A percentile compares a stretch with the other conserved stretches of the same genome.
Evolutionary conservation across 2,329 filamentous ascomycete genomes (phyloP).

Genomic region (Fusarium sp.): DNA sequence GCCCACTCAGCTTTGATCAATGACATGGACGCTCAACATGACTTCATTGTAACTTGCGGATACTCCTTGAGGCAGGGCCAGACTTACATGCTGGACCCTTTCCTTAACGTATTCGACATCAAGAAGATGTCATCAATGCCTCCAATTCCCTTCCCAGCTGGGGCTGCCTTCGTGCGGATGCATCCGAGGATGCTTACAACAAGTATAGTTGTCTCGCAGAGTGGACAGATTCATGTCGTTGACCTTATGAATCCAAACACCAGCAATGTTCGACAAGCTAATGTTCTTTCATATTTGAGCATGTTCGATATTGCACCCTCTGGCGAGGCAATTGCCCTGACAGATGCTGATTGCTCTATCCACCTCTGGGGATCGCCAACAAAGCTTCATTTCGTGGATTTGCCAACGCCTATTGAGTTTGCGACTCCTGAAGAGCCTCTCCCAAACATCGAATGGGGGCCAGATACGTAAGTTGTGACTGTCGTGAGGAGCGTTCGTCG

Average conservation of each 20-base stretch:
- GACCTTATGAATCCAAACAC: constrained; percentile 95
- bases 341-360: constrained; percentile 82
- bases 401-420: constrained; percentile 82
- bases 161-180: constrained; percentile 95
- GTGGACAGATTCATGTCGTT: constrained; percentile 93
- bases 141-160: constrained; percentile 91
- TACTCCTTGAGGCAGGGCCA: constrained; percentile 82
- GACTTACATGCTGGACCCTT: constrained; percentile 86
- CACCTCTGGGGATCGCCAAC: constrained; percentile 90
- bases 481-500: too few species aligned
- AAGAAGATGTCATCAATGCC: constrained; percentile 90
- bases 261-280: constrained; percentile 86
- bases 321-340: constrained; percentile 85
- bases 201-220: constrained; percentile 91
- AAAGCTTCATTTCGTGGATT: constrained; percentile 89
- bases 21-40: constrained; percentile 97
- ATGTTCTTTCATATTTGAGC: constrained; percentile 79
- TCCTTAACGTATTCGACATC: constrained; percentile 95
- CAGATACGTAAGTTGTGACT: constrained; percentile 71
- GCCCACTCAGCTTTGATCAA: constrained; percentile 90
- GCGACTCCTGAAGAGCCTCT: constrained; percentile 73
- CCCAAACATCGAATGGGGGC: constrained; percentile 74
- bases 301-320: constrained; percentile 90
- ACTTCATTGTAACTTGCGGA: constrained; percentile 95
- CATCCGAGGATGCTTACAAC: constrained; percentile 96